A percentile compares a stretch with the other conserved stretches of the same genome.
These are phyloP conservation scores for Schoenoplectus triqueter DNA, from an alignment of 202 grass and related monocot species.

Conservation along the genomic window DNA sequence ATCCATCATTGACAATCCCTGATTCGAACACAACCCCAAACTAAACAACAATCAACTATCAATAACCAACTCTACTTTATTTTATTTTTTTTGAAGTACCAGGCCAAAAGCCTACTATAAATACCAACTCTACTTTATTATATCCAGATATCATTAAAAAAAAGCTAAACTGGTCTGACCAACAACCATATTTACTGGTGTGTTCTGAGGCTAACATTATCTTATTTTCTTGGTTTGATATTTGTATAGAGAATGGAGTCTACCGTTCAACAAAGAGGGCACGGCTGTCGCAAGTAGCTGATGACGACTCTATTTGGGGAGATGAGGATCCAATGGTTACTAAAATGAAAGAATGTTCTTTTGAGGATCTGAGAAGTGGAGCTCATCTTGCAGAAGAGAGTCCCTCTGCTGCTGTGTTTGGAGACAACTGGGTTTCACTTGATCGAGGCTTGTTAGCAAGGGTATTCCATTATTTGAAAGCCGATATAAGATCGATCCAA, in stretches of 20 bases:
- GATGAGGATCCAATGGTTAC: slow-evolving; percentile 65
- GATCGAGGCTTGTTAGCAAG: slow-evolving; percentile 65
- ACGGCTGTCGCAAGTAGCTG: slow-evolving; percentile 59
- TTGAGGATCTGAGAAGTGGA: slow-evolving; percentile 71
- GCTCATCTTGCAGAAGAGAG: slow-evolving; percentile 49
- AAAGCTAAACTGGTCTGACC: no score
- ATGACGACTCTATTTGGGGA: slow-evolving; percentile 63
- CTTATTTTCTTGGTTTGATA: slow-evolving; percentile 39
- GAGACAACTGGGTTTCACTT: slow-evolving; percentile 69
- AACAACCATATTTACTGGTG: neutral
- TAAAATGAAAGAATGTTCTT: slow-evolving; percentile 68
- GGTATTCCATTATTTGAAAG: slow-evolving; percentile 90
- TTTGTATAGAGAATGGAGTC: slow-evolving; percentile 66
- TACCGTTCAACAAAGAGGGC: slow-evolving; percentile 70
- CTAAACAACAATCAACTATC: no score
- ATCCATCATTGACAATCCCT: no score
- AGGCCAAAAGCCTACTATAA: no score
- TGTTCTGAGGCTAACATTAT: slow-evolving; percentile 8
- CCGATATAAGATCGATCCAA: slow-evolving; percentile 79
- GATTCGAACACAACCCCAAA: no score
- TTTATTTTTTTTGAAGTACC: no score
- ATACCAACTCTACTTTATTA: no score
- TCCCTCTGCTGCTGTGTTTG: slow-evolving; percentile 27
- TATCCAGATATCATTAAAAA: no score
- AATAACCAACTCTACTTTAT: no score